phyloP scores from a whole-genome alignment of 148 eudicot species.

The Linanthus parryae region DNA sequence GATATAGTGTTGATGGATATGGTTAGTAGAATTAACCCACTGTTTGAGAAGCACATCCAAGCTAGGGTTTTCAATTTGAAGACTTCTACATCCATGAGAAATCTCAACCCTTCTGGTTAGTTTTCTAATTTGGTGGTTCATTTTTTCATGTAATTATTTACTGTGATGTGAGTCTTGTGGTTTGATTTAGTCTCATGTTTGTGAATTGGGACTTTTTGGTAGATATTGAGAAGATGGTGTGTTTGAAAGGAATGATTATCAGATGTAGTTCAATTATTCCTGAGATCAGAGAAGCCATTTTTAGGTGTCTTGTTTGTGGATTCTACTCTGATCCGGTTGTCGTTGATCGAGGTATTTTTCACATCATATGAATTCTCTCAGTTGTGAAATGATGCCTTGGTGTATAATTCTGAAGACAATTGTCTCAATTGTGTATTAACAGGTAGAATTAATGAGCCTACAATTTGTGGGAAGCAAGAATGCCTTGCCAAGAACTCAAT shows the following conservation, averaged over 20 bases:
- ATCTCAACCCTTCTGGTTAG: slow-evolving; percentile 90
- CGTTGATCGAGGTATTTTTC: slow-evolving; percentile 79
- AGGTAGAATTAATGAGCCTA: slow-evolving; percentile 88
- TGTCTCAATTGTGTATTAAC: slow-evolving; percentile 13
- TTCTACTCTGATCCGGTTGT: slow-evolving; percentile 71
- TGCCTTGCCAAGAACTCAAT: slow-evolving; percentile 80
- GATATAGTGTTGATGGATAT: slow-evolving; percentile 95
- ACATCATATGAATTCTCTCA: neutral
- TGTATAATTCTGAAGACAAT: neutral
- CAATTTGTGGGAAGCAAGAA: slow-evolving; percentile 73
- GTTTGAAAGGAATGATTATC: slow-evolving; percentile 93
- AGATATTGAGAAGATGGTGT: slow-evolving; percentile 99
- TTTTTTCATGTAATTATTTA: neutral
- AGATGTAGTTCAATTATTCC: slow-evolving; percentile 87
- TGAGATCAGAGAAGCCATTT: slow-evolving; percentile 91
- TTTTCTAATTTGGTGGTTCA: slow-evolving; percentile 1
- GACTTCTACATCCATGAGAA: slow-evolving; percentile 78
- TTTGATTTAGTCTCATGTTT: neutral
- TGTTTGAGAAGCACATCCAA: slow-evolving; percentile 88
- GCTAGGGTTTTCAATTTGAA: slow-evolving; percentile 81
- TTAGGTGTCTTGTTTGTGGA: slow-evolving; percentile 94
- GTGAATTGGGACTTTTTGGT: slow-evolving; percentile 3
- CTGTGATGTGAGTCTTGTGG: neutral
- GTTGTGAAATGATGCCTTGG: neutral
- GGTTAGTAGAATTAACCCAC: slow-evolving; percentile 61